Conservation (phyloP, 2,329 filamentous ascomycete species). For the Sporothrix inflata region DNA sequence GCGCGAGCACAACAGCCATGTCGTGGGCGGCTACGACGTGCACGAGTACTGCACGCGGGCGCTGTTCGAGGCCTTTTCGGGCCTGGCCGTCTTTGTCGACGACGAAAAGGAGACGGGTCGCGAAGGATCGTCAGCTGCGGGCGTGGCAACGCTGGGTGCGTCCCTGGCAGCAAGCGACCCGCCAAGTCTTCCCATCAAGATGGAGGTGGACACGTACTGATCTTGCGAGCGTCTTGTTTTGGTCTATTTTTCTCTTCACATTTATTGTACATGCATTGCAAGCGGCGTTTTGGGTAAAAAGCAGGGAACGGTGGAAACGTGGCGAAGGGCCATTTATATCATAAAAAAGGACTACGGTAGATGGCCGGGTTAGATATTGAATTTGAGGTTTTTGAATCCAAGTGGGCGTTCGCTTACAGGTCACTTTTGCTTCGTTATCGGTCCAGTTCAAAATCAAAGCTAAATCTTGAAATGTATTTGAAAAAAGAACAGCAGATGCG, state of each 20-base stretch:
- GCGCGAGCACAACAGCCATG: slow-evolving; percentile 65
- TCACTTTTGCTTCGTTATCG: background rate
- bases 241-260: background rate
- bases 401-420: background rate
- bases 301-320: background rate
- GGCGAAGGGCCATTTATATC: background rate
- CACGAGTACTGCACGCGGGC: slow-evolving; percentile 80
- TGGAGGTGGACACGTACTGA: slow-evolving; percentile 55
- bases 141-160: slow-evolving; percentile 43
- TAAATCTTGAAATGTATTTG: background rate
- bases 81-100: slow-evolving; percentile 81
- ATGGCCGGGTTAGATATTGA: background rate
- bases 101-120: slow-evolving; percentile 65
- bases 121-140: slow-evolving; percentile 38
- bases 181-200: slow-evolving; percentile 40
- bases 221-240: background rate
- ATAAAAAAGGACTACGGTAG: background rate
- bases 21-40: slow-evolving; percentile 81
- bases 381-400: background rate
- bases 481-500: background rate
- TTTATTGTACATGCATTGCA: slow-evolving; percentile 13
- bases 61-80: slow-evolving; percentile 86
- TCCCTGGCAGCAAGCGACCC: slow-evolving; percentile 39
- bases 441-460: background rate
- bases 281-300: slow-evolving; percentile 7